phyloP scores from a whole-genome alignment of 2,329 filamentous ascomycete species.

The Mycocentrospora acerina region DNA sequence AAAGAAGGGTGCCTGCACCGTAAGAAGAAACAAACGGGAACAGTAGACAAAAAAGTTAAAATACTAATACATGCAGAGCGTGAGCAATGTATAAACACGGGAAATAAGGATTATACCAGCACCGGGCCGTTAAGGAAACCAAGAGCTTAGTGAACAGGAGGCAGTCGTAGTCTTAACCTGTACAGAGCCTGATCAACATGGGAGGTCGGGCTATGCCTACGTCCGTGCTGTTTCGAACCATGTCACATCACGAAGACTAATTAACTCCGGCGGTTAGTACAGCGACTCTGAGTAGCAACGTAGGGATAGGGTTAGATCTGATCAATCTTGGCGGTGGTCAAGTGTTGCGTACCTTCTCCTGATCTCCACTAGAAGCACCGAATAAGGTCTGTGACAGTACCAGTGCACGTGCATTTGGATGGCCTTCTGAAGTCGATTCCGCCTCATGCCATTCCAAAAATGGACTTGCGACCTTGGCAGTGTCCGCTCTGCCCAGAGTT shows the following conservation, averaged over 20 bases:
- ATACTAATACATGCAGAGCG: constrained; percentile 14
- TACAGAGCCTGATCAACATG: constrained; percentile 19
- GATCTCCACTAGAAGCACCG: constrained; percentile 33
- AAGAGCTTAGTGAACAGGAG: constrained; percentile 15
- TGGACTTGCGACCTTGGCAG: constrained; percentile 19
- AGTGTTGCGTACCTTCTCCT: constrained; percentile 34
- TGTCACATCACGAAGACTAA: constrained; percentile 22
- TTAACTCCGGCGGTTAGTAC: constrained; percentile 25
- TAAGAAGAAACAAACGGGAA: constrained; percentile 19
- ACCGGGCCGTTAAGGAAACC: constrained; percentile 25
- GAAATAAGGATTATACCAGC: constrained; percentile 19
- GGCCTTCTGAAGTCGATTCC: constrained; percentile 20
- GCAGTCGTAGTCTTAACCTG: constrained; percentile 28
- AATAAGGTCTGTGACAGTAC: constrained; percentile 26
- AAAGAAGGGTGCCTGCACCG: constrained; percentile 36
- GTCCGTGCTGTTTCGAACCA: constrained; percentile 32
- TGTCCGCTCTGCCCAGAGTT: constrained; percentile 29
- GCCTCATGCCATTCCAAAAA: constrained; percentile 18
- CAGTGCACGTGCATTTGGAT: constrained; percentile 23
- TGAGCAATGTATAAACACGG: constrained; percentile 1
- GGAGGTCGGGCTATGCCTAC: constrained; percentile 13
- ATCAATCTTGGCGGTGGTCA: constrained; percentile 31
- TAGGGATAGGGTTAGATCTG: constrained; percentile 28
- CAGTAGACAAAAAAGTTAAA: constrained; percentile 15
- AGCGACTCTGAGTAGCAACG: constrained; percentile 16